A percentile compares a stretch with the other conserved stretches of the same genome.
Evolutionary conservation across 2,329 filamentous ascomycete species (phyloP).

Genomic region (Boeremia lycopersici): DNA sequence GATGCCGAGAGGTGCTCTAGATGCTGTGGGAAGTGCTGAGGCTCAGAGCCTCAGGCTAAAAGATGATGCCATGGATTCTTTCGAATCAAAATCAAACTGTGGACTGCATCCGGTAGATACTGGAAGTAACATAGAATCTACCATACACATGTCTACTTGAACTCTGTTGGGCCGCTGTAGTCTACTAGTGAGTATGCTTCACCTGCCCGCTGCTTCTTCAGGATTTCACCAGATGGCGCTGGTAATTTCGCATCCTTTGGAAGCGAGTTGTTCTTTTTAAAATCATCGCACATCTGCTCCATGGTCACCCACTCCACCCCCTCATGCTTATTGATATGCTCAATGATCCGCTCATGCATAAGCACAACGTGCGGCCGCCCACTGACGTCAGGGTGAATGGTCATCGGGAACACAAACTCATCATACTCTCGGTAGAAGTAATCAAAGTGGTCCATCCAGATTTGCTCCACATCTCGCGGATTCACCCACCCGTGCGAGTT

Average conservation of each 20-base stretch:
- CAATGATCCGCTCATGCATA: slow-evolving; percentile 75
- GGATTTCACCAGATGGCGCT: slow-evolving; percentile 57
- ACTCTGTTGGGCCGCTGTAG: slow-evolving; percentile 26
- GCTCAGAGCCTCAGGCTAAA: too few relatives aligned
- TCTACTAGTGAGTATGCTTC: slow-evolving; percentile 34
- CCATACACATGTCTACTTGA: neutral
- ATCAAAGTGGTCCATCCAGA: slow-evolving; percentile 70
- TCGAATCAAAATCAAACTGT: too few relatives aligned
- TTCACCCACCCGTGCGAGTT: slow-evolving; percentile 67
- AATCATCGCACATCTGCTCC: slow-evolving; percentile 73
- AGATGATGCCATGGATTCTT: too few relatives aligned
- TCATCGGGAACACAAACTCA: slow-evolving; percentile 77
- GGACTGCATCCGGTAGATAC: too few relatives aligned
- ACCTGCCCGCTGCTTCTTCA: slow-evolving; percentile 50
- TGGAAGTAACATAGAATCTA: too few relatives aligned
- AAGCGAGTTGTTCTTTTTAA: slow-evolving; percentile 68
- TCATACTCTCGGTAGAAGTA: slow-evolving; percentile 79
- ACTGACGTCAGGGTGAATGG: slow-evolving; percentile 70
- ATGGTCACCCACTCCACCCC: slow-evolving; percentile 72
- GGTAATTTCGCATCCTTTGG: slow-evolving; percentile 66
- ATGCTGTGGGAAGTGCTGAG: too few relatives aligned
- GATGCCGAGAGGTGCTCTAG: too few relatives aligned
- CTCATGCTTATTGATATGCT: slow-evolving; percentile 68
- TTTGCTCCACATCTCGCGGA: slow-evolving; percentile 64
- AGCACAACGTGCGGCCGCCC: slow-evolving; percentile 73